Percentiles rank a stretch among this genome's conserved stretches.
These are phyloP conservation scores for Irpex sp. DNA, from an alignment of 1,284 basidiomycete species.

Conservation along the genomic window DNA sequence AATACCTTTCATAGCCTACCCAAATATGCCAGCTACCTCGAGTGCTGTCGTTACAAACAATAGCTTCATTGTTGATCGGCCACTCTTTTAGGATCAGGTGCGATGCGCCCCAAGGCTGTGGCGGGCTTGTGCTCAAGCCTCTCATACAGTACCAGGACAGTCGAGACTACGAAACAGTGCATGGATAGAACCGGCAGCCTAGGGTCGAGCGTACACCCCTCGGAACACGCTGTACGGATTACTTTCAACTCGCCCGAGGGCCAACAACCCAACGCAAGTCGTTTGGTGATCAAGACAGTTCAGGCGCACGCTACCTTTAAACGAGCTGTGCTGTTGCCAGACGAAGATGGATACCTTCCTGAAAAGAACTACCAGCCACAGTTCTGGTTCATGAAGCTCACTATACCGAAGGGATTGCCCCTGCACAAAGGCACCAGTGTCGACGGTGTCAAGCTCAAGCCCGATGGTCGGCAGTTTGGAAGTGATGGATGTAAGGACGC, in stretches of 20 bases:
- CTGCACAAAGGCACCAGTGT: not conserved
- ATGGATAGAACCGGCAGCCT: not conserved
- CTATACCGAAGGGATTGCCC: not conserved
- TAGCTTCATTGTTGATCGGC: not conserved
- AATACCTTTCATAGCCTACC: not conserved
- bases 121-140: not conserved
- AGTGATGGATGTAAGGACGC: not conserved
- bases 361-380: not conserved
- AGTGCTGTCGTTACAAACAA: not conserved
- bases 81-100: not conserved
- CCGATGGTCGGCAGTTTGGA: not conserved
- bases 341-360: not conserved
- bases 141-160: not conserved
- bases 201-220: not conserved
- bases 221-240: not conserved
- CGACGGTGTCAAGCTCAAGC: not conserved
- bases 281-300: not conserved
- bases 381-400: slow-evolving; percentile 1
- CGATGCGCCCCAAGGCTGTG: not conserved
- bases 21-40: not conserved
- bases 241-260: not conserved
- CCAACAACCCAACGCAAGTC: not conserved
- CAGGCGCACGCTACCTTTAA: not conserved
- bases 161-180: not conserved
- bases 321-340: not conserved